Percentiles rank a stretch among this genome's conserved stretches.
phyloP scores from a whole-genome alignment of 2,329 filamentous ascomycete genomes.

The Didymella exigua region DNA sequence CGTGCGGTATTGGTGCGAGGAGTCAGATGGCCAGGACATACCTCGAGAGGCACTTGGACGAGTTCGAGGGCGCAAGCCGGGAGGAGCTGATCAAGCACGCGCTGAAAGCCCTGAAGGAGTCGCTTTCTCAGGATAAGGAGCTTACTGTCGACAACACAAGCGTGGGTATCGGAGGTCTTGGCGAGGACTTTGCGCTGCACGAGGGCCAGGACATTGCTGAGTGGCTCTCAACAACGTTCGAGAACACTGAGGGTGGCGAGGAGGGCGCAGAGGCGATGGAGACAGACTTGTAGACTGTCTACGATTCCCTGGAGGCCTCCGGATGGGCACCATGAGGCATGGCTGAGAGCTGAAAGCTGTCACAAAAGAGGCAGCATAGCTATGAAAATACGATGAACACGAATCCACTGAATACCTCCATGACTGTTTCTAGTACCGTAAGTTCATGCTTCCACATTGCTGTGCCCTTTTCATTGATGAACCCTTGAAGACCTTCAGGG shows the following conservation, averaged over 20 bases:
- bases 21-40: conserved; percentile 99
- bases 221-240: conserved; percentile 76
- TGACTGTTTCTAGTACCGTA: not conserved
- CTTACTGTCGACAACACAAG: conserved; percentile 96
- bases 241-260: conserved; percentile 51
- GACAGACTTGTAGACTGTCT: conserved; percentile 52
- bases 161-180: conserved; percentile 78
- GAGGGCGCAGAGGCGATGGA: conserved; percentile 59
- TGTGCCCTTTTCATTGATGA: not conserved
- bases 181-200: conserved; percentile 86
- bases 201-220: conserved; percentile 86
- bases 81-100: conserved; percentile 93
- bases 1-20: conserved; percentile 92
- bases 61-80: conserved; percentile 74
- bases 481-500: not conserved
- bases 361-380: conserved; percentile 12
- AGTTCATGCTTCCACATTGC: not conserved
- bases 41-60: conserved; percentile 86
- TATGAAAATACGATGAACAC: conserved; percentile 35
- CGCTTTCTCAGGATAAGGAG: conserved; percentile 94
- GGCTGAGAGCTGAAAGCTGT: not conserved
- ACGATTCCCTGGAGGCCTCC: not conserved
- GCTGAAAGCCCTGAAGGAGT: conserved; percentile 90
- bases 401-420: not conserved
- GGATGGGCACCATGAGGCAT: not conserved